Conservation (phyloP, 768 basidiomycete species). For the Boletus speciosus region DNA sequence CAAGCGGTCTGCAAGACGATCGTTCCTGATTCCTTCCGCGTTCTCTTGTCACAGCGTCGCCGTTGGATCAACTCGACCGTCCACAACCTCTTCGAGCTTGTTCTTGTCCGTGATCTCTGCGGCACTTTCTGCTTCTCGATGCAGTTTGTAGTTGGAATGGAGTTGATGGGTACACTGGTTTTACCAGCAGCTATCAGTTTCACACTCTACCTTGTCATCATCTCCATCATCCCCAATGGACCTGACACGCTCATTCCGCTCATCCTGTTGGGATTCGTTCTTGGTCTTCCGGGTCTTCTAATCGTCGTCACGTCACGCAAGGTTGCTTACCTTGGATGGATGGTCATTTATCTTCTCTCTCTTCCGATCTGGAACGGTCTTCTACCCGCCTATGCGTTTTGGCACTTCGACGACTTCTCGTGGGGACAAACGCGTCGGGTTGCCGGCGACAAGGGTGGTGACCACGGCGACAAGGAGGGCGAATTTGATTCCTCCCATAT, state of each 20-base stretch:
- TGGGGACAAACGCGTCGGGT: constrained; percentile 94
- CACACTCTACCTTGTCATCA: constrained; percentile 89
- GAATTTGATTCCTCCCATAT: constrained; percentile 96
- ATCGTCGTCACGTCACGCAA: constrained; percentile 97
- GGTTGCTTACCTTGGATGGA: constrained; percentile 94
- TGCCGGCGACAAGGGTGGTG: constrained; percentile 65
- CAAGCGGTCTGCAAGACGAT: constrained; percentile 99
- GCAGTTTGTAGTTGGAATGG: constrained; percentile 99
- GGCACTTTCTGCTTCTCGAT: constrained; percentile 99
- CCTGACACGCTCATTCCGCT: constrained; percentile 84
- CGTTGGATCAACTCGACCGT: constrained; percentile 99
- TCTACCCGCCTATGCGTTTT: constrained; percentile 93
- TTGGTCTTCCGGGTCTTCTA: constrained; percentile 92
- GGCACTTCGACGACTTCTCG: constrained; percentile 98
- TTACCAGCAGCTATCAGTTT: constrained; percentile 97
- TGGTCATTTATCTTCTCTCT: constrained; percentile 89
- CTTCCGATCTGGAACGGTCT: constrained; percentile 97
- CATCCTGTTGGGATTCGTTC: constrained; percentile 86
- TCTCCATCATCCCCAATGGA: constrained; percentile 78
- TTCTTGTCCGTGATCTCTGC: constrained; percentile 95
- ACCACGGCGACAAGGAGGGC: constrained; percentile 92
- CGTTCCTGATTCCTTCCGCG: constrained; percentile 93
- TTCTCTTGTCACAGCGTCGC: constrained; percentile 92
- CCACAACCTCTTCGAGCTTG: constrained; percentile 93
- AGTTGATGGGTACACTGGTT: constrained; percentile 92